Base-by-base conservation (phyloP, 805 yeast genomes). In the Starmerella powellii region DNA sequence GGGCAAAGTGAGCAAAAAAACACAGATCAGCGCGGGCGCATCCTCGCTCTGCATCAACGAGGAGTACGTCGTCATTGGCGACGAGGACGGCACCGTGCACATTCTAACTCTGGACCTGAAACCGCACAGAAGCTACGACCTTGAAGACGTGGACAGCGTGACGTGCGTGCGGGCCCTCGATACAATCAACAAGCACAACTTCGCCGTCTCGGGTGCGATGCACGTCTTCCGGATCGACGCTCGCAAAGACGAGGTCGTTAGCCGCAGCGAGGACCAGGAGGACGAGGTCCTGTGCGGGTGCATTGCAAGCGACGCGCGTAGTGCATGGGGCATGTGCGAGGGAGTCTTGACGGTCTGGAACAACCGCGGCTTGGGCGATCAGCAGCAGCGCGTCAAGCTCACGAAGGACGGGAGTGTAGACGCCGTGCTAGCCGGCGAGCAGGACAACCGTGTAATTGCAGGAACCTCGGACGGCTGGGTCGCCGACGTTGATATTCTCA, bases 291-390 rank as follows among this genome's bases (percentile, higher is more conserved):
- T 88, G 33, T 70, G 86, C 42, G 79, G 84, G 53, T 65, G 82
- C 30, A 75, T 78, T 2, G 70, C 75, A 12, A 71, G 70, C 37
- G 82, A 78, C 41, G 77, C 74, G 16, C 70, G 74, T 1, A 71
- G 78, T 3, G 72, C 80, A 3, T 86, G 87, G 52, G 88, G 95
- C 34, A 86, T 85, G 80, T 85, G 94, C 13, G 91, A 80, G 56
- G 97, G 97, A 3, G 73, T 84, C 12, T 68, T 85, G 6, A 85
- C 97, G 0, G 66, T 81, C 12, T 88, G 98, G 98, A 84, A 83
- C 56, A 72, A 72, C 33, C 70, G 76, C 47, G 56, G 57, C 26
- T 52, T 64, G 42, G 48, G 46, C 17, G 96, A 88, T 60, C 96
- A 88, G 62, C 67, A 85, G 37, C 72, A 81, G 11, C 66, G 97